Evolutionary conservation across 768 basidiomycete species (phyloP).

Genomic region (Termitomyces sp.): DNA sequence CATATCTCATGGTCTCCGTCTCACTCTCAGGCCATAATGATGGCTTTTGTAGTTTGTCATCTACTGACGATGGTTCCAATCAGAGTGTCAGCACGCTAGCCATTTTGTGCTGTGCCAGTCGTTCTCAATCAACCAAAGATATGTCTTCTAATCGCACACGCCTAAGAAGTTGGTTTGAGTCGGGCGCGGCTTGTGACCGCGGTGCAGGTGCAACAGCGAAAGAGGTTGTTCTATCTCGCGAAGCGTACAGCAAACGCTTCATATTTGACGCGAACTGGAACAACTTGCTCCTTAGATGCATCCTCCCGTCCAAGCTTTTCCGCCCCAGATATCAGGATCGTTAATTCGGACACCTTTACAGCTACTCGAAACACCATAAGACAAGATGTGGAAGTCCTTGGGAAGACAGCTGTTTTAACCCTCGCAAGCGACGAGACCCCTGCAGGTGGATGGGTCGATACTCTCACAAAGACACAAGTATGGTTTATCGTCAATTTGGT

Average conservation of each 20-base stretch:
- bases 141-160: too few relatives aligned
- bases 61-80: too few relatives aligned
- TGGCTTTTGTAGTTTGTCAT: too few relatives aligned
- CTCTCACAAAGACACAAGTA: slow-evolving; percentile 29
- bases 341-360: slow-evolving; percentile 36
- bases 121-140: too few relatives aligned
- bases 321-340: slow-evolving; percentile 19
- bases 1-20: background rate
- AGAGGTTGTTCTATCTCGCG: too few relatives aligned
- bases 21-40: too few relatives aligned
- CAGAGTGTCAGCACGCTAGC: too few relatives aligned
- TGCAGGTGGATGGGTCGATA: slow-evolving; percentile 29
- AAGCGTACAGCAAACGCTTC: too few relatives aligned
- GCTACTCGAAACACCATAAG: slow-evolving; percentile 28
- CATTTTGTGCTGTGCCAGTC: too few relatives aligned
- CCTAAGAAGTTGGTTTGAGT: too few relatives aligned
- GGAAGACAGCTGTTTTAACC: slow-evolving; percentile 33
- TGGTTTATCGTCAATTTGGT: background rate
- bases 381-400: slow-evolving; percentile 17
- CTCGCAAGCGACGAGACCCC: slow-evolving; percentile 32
- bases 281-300: slow-evolving; percentile 22
- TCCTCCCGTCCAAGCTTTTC: slow-evolving; percentile 12
- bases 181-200: too few relatives aligned
- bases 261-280: slow-evolving; percentile 15
- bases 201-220: too few relatives aligned